Base-by-base conservation (phyloP, 2,329 filamentous ascomycete species). In the Diaporthe sp. region DNA sequence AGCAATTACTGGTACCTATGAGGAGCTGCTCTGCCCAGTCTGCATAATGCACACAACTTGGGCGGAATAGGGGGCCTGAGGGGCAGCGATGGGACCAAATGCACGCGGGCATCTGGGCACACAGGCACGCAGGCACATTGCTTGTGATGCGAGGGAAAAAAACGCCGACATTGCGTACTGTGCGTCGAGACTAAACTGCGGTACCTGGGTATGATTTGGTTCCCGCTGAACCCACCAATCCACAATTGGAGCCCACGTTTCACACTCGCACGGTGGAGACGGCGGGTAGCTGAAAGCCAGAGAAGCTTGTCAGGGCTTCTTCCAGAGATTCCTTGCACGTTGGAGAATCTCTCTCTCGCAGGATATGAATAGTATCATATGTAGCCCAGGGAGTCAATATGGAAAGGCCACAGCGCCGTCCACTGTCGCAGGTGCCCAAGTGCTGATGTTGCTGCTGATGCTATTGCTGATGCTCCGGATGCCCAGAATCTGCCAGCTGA, bases 211-310 rank as follows among this genome's bases (percentile, higher is more conserved):
- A 19, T 67, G 61, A 67, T 67, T 67, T 67, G 61, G 64, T 68
- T 54, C 64, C 64, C 64, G 64, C 47, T 22, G 54, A 58, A 71
- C 72, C 70, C 74, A 74, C 47, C 58, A 75, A 64, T 64, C 71
- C 74, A 75, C 71, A 52, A 57, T 50, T 40, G 67, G 57, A 72
- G 70, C 70, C 57, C 58, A 74, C 55, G 74, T 75, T 75, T 73
- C 71, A 75, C 74, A 38, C 61, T 54, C 33, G 40, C 71, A 68
- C 71, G 72, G 74, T 72, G 74, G 74, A 73, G 74, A 75, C 64
- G 71, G 64, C 74, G 61, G 74, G 61, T 73, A 69, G 60, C 73
- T 60, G 69, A 68, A 68, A 40, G 68, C 25, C 64, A 57, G 54
- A 74, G 66, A 50, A 42, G 54, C 33, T 45, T 52, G 52, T 54